Base-by-base conservation (phyloP, 768 basidiomycete species). In the Tylopilus subfusipes region DNA sequence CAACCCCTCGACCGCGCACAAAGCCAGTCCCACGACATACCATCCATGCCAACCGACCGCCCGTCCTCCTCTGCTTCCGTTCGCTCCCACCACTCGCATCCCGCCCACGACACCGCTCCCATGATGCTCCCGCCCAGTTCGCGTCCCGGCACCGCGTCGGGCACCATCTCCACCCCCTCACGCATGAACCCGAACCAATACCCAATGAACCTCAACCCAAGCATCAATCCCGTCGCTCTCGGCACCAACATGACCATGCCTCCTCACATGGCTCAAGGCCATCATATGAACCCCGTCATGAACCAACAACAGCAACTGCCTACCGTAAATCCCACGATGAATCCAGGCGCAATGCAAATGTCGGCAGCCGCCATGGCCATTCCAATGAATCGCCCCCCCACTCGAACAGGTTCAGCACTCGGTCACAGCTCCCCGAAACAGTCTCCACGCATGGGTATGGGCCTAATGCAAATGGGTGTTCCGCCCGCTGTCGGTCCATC, bases 401-500 rank as follows among this genome's bases (percentile, higher is more conserved):
- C 68, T 10, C 52, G 68, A 45, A 59, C 67, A 0, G 69, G 61
- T n/a, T 71, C 68, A n/a, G 67, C 69, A 0, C 61, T 55, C 38
- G 63, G 66, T 6, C 60, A 58, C n/a, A 49, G 47, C 12, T 69
- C 68, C 16, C 69, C 68, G 10, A 69, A 67, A 44, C 67, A 69
- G 1, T 65, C 69, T 0, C 68, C 69, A 1, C 60, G 66, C 24
- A 34, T 64, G 59, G 21, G 55, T n/a, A 46, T 64, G 45, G 60
- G 59, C 1, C 52, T 48, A 0, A 62, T 67, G 55, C 52, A 48
- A 0, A 62, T 67, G 55, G 48, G 52, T 27, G 52, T 44, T 24
- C 14, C 31, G 0, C 53, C 51, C 11, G 45, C 9, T 11, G 29
- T 46, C 30, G 30, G 30, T 13, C 30, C 42, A 11, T 48, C 55